A percentile compares a stretch with the other conserved stretches of the same genome.
Evolutionary conservation across 331 rosid genomes (phyloP).

Genomic region (Malus hybrid): DNA sequence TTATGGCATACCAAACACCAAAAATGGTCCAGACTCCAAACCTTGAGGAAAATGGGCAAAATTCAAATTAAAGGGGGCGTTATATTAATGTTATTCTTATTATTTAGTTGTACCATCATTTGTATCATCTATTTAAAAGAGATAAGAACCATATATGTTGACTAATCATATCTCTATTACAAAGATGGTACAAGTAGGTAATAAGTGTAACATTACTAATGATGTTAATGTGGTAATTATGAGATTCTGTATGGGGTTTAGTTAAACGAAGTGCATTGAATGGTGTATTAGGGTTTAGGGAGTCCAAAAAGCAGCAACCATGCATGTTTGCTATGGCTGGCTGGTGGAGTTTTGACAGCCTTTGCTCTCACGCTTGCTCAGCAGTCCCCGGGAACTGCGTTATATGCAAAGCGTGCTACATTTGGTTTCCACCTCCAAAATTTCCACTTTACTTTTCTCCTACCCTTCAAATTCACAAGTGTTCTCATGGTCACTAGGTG

Average conservation of each 20-base stretch:
- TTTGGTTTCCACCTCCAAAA: background rate
- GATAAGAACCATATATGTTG: too few species aligned
- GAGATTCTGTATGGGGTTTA: conserved; percentile 21
- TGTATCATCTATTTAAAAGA: too few species aligned
- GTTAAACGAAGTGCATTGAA: conserved; percentile 37
- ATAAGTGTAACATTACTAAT: too few species aligned
- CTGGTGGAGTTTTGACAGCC: conserved; percentile 57
- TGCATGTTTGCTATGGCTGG: conserved; percentile 22
- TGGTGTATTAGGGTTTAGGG: background rate
- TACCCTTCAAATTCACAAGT: too few species aligned
- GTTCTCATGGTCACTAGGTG: too few species aligned
- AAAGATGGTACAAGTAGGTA: too few species aligned
- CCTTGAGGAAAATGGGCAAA: conserved; percentile 6
- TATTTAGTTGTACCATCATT: too few species aligned
- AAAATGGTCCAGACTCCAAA: conserved; percentile 18
- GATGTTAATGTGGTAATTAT: background rate
- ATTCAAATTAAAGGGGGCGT: conserved; percentile 2
- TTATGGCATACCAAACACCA: background rate
- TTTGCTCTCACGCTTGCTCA: conserved; percentile 68
- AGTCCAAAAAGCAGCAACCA: conserved; percentile 8
- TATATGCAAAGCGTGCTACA: conserved; percentile 35
- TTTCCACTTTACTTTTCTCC: too few species aligned
- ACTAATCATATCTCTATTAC: too few species aligned
- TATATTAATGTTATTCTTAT: background rate
- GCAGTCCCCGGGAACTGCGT: conserved; percentile 60